Evolutionary conservation across 1,139 yeast genomes (phyloP), one percentile per base, ranked within the genome.

Genomic region (Yamadazyma dendronema): DNA sequence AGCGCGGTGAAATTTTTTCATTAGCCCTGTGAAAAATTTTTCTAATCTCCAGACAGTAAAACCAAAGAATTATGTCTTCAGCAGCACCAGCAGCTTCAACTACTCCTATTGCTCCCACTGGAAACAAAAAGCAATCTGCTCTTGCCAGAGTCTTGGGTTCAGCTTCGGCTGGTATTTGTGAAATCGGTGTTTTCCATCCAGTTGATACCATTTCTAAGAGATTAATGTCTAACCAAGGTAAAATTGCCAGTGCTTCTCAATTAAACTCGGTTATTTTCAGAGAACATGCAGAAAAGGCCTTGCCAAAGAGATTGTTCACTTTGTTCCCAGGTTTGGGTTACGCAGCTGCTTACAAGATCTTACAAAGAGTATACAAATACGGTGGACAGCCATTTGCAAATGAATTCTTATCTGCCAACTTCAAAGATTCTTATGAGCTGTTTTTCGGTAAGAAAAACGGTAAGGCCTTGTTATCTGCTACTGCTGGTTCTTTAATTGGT

Each of bases 361-460:
- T 92, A 56, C 99, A 92, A 69, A 83, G 99, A 71, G 97, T 92
- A 38, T 92, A 94, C 77, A 92, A 92, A 67, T 92, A 94, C 62
- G 97, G 98, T 59, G 99, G 99, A 37, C 99, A 92, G 67, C 98
- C 99, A 39, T 90, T 89, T 59, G 99, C 94, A 47, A 92, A 90
- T 59, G 99, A 92, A 66, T 87, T 83, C 59, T 75, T 92, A 59
- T 77, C 86, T 52, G 72, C 75, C 52, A 84, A 88, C 69, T 87
- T 81, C 70, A 80, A 77, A 56, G 69, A 74, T 37, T 58, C 72
- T 38, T 92, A 81, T 58, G 96, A 92, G 53, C 65, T 71, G 42
- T 68, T 74, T 34, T 92, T 92, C 54, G 98, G 98, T 43, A 77
- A 87, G 48, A 92, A 94, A 67, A 92, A 94, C 37, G 97, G 98